These are phyloP conservation scores for Colletotrichum liaoningense DNA, from an alignment of 2,329 filamentous ascomycete genomes.

Conservation along the genomic window DNA sequence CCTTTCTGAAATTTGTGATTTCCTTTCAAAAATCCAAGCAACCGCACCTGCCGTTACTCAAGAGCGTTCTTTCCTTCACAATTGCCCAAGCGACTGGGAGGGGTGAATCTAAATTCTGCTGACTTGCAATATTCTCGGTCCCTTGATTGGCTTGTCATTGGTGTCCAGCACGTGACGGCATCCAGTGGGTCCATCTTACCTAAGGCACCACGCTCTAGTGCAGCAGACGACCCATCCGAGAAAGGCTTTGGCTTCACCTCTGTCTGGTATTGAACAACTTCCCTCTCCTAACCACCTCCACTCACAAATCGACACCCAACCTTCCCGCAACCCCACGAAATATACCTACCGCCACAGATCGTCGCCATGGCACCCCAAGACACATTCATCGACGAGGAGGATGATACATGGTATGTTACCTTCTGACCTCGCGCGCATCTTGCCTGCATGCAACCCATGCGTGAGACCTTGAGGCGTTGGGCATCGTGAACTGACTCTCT, in stretches of 20 bases:
- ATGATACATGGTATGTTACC: slow-evolving; percentile 71
- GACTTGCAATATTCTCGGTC: slow-evolving; percentile 25
- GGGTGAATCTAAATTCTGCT: slow-evolving; percentile 26
- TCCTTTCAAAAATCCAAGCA: neutral
- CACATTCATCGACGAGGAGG: slow-evolving; percentile 78
- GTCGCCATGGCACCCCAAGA: slow-evolving; percentile 74
- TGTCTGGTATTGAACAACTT: slow-evolving; percentile 33
- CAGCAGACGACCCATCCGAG: slow-evolving; percentile 28
- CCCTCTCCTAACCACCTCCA: slow-evolving; percentile 37
- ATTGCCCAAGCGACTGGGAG: neutral
- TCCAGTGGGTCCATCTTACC: slow-evolving; percentile 11
- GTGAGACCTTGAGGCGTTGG: neutral
- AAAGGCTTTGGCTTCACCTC: slow-evolving; percentile 36
- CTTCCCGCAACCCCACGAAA: slow-evolving; percentile 12
- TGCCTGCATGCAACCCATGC: neutral
- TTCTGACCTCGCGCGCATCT: slow-evolving; percentile 15
- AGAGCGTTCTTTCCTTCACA: neutral
- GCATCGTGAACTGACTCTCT: slow-evolving; percentile 39
- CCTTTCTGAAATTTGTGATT: neutral
- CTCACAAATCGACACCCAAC: slow-evolving; percentile 22
- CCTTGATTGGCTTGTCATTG: slow-evolving; percentile 8
- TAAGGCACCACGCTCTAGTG: slow-evolving; percentile 15
- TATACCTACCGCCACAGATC: slow-evolving; percentile 29
- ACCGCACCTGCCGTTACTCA: neutral
- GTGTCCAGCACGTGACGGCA: neutral